Base-by-base conservation (phyloP, 106 monocot species). In the Amphibolis antarctica region DNA sequence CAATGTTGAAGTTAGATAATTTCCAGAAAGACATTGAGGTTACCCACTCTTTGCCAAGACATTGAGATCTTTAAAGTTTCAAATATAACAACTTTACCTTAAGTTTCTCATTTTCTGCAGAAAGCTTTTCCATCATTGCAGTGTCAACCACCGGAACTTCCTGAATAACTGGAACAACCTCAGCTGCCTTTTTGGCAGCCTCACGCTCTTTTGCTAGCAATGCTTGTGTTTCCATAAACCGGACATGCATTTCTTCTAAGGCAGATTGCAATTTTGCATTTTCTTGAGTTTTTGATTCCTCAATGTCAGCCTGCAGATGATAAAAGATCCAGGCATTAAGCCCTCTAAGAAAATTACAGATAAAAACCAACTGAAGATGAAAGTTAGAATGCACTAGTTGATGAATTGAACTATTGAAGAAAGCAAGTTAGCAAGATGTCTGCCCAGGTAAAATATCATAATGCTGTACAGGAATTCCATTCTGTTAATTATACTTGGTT, bases 71-170 rank as follows among this genome's bases (percentile, higher is more conserved):
- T 29, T 26, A 44, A 42, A 11, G 1, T 24, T 50, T 26, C n/a
- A 25, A 24, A 7, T 15, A 9, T 22, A 21, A 24, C 31, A 86
- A n/a, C n/a, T n/a, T n/a, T n/a, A n/a, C 91, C 91, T 92, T 92
- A 12, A 92, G 83, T 53, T 77, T 84, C 50, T 86, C 69, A 79
- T 86, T 86, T 79, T 92, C 91, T 67, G 79, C 71, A 58, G 83
- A 75, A 42, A 86, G 76, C 48, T 83, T 79, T 81, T 86, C 77
- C 27, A 81, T 62, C 42, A 59, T 30, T 66, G 68, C 69, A 72
- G 81, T 81, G 76, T 92, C 86, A 77, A 74, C 23, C 31, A 86
- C 79, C 0, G 75, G 86, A 45, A 91, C 81, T 71, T 83, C 76
- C 31, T 50, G 63, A 46, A 65, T 57, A 18, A 60, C 59, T 44